Percentiles rank a stretch among this genome's conserved stretches.
Evolutionary conservation across 129 eudicot species (phyloP).

Genomic region (Heracleum sosnowskyi): DNA sequence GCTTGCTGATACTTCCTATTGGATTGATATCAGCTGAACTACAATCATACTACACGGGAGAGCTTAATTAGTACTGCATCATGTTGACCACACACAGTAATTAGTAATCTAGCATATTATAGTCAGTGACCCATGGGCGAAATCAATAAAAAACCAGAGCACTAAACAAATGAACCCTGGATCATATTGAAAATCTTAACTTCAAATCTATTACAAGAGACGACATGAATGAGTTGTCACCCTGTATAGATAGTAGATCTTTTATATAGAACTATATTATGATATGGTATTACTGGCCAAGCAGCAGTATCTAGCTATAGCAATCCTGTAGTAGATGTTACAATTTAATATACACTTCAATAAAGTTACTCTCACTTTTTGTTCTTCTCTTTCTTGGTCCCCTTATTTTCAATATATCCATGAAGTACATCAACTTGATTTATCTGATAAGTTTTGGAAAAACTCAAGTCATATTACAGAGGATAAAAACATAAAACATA

Average conservation of each 20-base stretch:
- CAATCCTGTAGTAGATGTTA: background rate
- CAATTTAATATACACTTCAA: background rate
- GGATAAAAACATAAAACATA: background rate
- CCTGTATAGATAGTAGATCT: background rate
- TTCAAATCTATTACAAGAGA: background rate
- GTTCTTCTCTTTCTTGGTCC: background rate
- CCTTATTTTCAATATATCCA: background rate
- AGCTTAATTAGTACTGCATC: background rate
- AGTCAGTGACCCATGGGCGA: background rate
- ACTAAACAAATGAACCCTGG: background rate
- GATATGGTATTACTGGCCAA: background rate
- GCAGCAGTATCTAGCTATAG: background rate
- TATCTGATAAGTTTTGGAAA: background rate
- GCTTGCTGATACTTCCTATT: slow-evolving; percentile 93
- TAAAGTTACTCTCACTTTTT: background rate
- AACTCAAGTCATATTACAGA: background rate
- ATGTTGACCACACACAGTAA: background rate
- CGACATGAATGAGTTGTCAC: background rate
- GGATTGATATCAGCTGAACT: slow-evolving; percentile 98
- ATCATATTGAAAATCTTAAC: background rate
- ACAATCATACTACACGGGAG: slow-evolving; percentile 76
- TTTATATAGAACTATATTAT: background rate
- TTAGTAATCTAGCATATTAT: background rate
- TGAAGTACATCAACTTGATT: background rate
- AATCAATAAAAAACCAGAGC: background rate